Evolutionary conservation across 129 eudicot species (phyloP).

Genomic region (Saposhnikovia divaricata): DNA sequence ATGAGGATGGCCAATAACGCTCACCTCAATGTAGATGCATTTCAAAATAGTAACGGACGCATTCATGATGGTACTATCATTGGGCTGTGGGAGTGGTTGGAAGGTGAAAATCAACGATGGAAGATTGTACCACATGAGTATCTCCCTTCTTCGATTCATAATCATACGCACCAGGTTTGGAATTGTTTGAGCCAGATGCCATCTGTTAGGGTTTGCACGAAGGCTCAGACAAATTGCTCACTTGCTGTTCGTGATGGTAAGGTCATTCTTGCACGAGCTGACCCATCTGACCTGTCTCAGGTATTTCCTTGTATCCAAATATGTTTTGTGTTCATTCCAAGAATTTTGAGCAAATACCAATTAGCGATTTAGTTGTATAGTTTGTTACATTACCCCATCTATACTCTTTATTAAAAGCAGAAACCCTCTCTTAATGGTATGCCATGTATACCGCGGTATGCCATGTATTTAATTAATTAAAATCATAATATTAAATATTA

Average conservation of each 20-base stretch:
- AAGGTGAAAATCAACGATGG: constrained; percentile 87
- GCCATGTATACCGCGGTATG: no score
- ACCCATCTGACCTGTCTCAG: constrained; percentile 53
- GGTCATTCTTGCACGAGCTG: constrained; percentile 46
- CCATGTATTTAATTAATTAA: no score
- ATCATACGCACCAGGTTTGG: constrained; percentile 19
- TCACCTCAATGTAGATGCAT: constrained; percentile 66
- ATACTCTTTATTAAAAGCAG: no score
- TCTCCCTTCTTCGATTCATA: constrained; percentile 14
- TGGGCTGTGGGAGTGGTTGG: constrained; percentile 54
- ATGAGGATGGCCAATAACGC: constrained; percentile 78
- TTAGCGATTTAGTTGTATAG: neutral
- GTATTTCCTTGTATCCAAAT: constrained; percentile 11
- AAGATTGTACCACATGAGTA: constrained; percentile 32
- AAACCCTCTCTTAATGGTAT: no score
- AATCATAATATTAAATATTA: no score
- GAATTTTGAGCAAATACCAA: neutral
- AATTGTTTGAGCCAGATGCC: constrained; percentile 30
- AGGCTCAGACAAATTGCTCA: constrained; percentile 50
- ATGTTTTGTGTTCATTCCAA: neutral
- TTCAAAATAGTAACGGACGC: constrained; percentile 33
- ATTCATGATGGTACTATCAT: constrained; percentile 65
- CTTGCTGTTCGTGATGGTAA: constrained; percentile 49
- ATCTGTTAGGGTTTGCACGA: constrained; percentile 44
- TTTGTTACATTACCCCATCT: neutral